Percentiles rank a stretch among this genome's conserved stretches.
phyloP scores from a whole-genome alignment of 2,329 filamentous ascomycete genomes.

The Fusarium palustre region DNA sequence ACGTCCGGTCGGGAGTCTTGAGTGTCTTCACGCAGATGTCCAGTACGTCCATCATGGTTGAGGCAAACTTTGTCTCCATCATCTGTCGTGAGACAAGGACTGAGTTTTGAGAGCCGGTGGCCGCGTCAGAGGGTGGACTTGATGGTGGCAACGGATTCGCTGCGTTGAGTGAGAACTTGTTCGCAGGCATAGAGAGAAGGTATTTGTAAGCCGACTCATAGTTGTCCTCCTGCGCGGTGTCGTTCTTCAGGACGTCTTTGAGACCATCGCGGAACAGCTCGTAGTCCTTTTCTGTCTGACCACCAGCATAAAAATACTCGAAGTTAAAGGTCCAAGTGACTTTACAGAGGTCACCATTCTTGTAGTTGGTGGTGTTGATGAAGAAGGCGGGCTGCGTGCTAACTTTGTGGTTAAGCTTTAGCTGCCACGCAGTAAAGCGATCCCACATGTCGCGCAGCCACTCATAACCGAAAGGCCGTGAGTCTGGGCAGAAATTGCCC shows the following conservation, averaged over 20 bases:
- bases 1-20: background rate
- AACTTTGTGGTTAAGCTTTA: constrained; percentile 2
- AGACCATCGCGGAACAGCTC: background rate
- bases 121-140: background rate
- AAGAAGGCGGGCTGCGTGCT: constrained; percentile 15
- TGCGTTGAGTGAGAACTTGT: background rate
- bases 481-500: background rate
- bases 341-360: background rate
- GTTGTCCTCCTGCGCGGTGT: background rate
- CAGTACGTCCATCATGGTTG: constrained; percentile 13
- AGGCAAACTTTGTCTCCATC: constrained; percentile 1
- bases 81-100: constrained; percentile 6
- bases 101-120: constrained; percentile 9
- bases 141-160: background rate
- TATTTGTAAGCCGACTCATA: constrained; percentile 5
- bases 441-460: constrained; percentile 6
- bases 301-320: constrained; percentile 2
- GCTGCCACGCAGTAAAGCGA: constrained; percentile 7
- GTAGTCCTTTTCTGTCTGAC: background rate
- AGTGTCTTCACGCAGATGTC: background rate
- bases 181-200: background rate
- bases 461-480: background rate
- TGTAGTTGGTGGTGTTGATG: background rate
- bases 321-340: constrained; percentile 4
- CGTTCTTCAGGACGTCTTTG: background rate